A percentile compares a stretch with the other conserved stretches of the same genome.
Evolutionary conservation across 1,284 basidiomycete genomes (phyloP).

Genomic region (Sphaerobolus stellatus): DNA sequence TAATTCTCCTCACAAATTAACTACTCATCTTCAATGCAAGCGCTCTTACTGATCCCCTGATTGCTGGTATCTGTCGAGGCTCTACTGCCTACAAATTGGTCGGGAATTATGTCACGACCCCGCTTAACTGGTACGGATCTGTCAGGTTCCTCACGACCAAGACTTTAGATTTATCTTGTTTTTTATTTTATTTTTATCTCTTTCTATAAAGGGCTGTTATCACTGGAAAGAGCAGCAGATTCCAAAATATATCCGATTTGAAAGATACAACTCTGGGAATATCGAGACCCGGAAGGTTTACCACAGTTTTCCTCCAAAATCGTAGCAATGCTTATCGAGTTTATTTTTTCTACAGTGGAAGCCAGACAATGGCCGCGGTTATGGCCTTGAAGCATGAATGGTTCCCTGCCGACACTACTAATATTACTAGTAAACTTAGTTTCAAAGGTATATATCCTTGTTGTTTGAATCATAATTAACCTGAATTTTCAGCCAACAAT

Average conservation of each 20-base stretch:
- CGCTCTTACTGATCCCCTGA: slow-evolving; percentile 91
- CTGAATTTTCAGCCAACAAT: slow-evolving; percentile 72
- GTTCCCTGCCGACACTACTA: slow-evolving; percentile 45
- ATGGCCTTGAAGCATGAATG: slow-evolving; percentile 88
- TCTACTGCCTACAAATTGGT: slow-evolving; percentile 87
- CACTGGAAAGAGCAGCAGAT: slow-evolving; percentile 77
- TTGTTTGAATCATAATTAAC: neutral
- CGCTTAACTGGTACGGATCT: slow-evolving; percentile 72
- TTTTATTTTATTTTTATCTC: no score
- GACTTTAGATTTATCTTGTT: neutral
- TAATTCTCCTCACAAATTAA: neutral
- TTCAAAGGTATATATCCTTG: slow-evolving; percentile 62
- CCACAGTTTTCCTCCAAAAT: neutral
- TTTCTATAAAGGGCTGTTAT: slow-evolving; percentile 76
- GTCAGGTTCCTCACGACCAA: neutral
- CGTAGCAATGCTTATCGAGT: neutral
- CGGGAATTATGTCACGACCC: slow-evolving; percentile 88
- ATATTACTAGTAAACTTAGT: slow-evolving; percentile 45
- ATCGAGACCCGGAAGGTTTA: slow-evolving; percentile 79
- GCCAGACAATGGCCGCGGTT: slow-evolving; percentile 93
- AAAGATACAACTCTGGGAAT: slow-evolving; percentile 86
- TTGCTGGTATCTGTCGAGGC: slow-evolving; percentile 90
- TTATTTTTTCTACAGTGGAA: slow-evolving; percentile 52
- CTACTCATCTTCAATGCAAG: slow-evolving; percentile 38
- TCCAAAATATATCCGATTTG: slow-evolving; percentile 73